phyloP scores from a whole-genome alignment of 257 asterid species.

The Fraxinus excelsior region DNA sequence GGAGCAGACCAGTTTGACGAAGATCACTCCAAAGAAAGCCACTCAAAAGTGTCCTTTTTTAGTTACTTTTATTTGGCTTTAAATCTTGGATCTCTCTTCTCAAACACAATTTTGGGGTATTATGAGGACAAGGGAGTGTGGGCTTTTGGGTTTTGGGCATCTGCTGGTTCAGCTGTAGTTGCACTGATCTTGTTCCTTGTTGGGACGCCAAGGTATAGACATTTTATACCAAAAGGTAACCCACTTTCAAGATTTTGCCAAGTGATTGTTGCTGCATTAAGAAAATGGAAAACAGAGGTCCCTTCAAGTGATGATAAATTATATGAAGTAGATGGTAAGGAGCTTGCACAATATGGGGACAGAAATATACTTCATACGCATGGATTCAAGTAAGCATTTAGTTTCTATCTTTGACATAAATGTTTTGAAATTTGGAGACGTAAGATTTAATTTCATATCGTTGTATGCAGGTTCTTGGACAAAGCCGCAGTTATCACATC shows the following conservation, averaged over 20 bases:
- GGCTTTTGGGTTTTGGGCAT: conserved; percentile 86
- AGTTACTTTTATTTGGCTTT: conserved; percentile 88
- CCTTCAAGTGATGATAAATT: conserved; percentile 50
- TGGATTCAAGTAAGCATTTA: conserved; percentile 61
- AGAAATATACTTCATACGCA: conserved; percentile 76
- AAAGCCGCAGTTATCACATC: conserved; percentile 62
- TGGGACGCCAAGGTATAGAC: conserved; percentile 75
- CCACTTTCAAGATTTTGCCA: conserved; percentile 78
- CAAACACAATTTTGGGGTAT: conserved; percentile 78
- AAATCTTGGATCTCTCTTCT: conserved; percentile 78
- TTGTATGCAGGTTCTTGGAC: conserved; percentile 42
- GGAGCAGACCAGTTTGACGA: conserved; percentile 96
- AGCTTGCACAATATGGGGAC: conserved; percentile 52
- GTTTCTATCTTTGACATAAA: neutral
- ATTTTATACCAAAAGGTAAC: conserved; percentile 66
- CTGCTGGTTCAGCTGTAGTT: conserved; percentile 64
- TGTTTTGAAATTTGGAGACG: neutral
- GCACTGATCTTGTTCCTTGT: conserved; percentile 58
- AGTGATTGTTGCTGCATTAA: conserved; percentile 66
- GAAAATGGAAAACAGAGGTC: conserved; percentile 57
- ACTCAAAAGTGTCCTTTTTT: conserved; percentile 80
- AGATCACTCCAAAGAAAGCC: conserved; percentile 67
- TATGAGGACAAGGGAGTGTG: conserved; percentile 78
- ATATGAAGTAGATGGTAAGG: conserved; percentile 53
- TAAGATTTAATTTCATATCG: neutral